phyloP scores from a whole-genome alignment of 768 basidiomycete genomes.

The Xerocomus spinulosus region DNA sequence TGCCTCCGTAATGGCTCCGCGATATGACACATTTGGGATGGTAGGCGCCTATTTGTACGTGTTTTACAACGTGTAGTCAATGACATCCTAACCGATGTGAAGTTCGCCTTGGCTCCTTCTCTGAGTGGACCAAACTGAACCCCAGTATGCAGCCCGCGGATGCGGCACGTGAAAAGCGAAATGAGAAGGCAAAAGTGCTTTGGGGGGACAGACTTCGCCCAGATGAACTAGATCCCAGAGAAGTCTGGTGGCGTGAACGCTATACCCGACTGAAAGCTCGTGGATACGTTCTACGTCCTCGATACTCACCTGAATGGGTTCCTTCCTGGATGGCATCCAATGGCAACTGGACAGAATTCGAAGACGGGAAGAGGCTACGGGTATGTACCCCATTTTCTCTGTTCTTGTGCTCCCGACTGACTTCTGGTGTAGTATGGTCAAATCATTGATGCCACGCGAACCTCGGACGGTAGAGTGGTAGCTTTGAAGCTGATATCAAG shows the following conservation, averaged over 20 bases:
- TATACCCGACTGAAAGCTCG: not conserved
- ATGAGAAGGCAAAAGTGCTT: too few relatives aligned
- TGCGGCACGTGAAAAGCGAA: too few relatives aligned
- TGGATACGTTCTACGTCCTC: constrained; percentile 34
- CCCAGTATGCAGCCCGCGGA: too few relatives aligned
- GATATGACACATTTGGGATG: too few relatives aligned
- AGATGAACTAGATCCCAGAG: not conserved
- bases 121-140: too few relatives aligned
- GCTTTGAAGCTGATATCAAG: constrained; percentile 25
- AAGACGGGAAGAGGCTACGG: constrained; percentile 11
- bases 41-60: too few relatives aligned
- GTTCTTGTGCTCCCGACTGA: too few relatives aligned
- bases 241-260: not conserved
- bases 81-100: too few relatives aligned
- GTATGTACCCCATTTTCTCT: constrained; percentile 9
- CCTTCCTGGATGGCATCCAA: constrained; percentile 28
- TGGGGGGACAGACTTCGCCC: too few relatives aligned
- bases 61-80: too few relatives aligned
- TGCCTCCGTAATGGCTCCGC: too few relatives aligned
- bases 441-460: constrained; percentile 28
- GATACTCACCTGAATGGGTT: constrained; percentile 31
- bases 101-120: too few relatives aligned
- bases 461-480: constrained; percentile 24
- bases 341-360: constrained; percentile 1
- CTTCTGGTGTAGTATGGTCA: not conserved